Conservation (phyloP, 1,139 yeast genomes). For the Yamadazyma aaseri region DNA sequence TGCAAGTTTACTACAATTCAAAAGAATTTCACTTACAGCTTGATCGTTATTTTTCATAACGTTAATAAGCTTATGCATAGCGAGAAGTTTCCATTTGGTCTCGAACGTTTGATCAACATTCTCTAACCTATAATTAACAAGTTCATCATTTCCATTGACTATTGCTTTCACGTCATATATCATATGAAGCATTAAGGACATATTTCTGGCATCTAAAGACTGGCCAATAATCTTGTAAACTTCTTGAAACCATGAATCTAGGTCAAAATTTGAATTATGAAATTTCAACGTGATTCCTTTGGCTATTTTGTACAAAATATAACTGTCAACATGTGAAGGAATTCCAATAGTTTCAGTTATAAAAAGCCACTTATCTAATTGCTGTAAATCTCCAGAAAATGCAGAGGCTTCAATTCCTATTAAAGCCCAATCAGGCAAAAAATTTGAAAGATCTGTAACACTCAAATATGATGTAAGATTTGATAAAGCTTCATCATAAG, state of each 20-base stretch:
- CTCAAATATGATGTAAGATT: conserved; percentile 26
- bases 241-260: conserved; percentile 29
- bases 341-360: conserved; percentile 34
- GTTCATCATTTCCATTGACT: conserved; percentile 17
- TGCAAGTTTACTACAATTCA: conserved; percentile 64
- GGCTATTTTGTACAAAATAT: conserved; percentile 68
- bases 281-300: conserved; percentile 40
- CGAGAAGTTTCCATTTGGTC: conserved; percentile 58
- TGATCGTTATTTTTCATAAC: conserved; percentile 32
- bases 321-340: conserved; percentile 50
- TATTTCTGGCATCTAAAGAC: conserved; percentile 59
- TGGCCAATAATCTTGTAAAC: conserved; percentile 60
- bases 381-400: conserved; percentile 54
- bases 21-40: conserved; percentile 43
- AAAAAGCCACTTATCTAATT: conserved; percentile 57
- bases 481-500: conserved; percentile 41
- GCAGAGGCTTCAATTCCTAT: conserved; percentile 78
- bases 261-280: conserved; percentile 35
- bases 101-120: conserved; percentile 63
- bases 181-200: conserved; percentile 63
- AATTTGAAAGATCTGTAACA: conserved; percentile 20
- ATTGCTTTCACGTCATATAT: conserved; percentile 55
- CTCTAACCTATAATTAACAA: conserved; percentile 38
- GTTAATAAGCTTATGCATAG: conserved; percentile 59
- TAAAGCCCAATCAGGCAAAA: conserved; percentile 55